Percentiles rank a stretch among this genome's conserved stretches.
Evolutionary conservation across 1,284 basidiomycete genomes (phyloP).

Genomic region (Trichosporon sp.): DNA sequence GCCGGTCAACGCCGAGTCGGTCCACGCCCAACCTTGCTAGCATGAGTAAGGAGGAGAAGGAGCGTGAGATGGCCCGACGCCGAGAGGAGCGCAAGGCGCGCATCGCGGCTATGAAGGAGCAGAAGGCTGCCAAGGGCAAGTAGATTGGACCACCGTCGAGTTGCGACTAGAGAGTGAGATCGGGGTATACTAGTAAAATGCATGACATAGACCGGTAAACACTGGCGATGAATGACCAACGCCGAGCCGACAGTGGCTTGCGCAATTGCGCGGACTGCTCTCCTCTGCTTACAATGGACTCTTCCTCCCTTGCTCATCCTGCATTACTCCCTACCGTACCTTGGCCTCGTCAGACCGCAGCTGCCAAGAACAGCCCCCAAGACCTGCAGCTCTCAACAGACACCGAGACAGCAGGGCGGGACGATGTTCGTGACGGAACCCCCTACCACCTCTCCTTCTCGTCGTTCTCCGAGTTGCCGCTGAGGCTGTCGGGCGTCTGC

Average conservation of each 20-base stretch:
- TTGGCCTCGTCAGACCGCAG: too few relatives aligned
- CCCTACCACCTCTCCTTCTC: background rate
- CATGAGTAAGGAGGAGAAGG: constrained; percentile 80
- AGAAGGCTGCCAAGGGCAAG: constrained; percentile 22
- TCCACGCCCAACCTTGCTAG: constrained; percentile 39
- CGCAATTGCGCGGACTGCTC: background rate
- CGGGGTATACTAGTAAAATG: constrained; percentile 4
- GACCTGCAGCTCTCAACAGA: too few relatives aligned
- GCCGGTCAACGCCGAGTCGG: too few relatives aligned
- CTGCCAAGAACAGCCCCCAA: too few relatives aligned
- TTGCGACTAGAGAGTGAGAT: background rate
- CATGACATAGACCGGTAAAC: background rate
- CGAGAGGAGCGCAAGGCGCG: constrained; percentile 73
- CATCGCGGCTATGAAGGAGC: constrained; percentile 48
- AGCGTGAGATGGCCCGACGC: constrained; percentile 76
- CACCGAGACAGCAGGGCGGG: too few relatives aligned
- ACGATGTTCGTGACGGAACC: too few relatives aligned
- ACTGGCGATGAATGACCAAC: background rate
- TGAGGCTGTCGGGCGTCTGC: constrained; percentile 37
- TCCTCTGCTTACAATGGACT: background rate
- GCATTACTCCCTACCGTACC: too few relatives aligned
- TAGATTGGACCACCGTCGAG: background rate
- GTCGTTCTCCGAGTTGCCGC: background rate
- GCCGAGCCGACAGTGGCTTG: background rate
- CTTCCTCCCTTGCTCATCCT: too few relatives aligned